Base-by-base conservation (phyloP, 1,139 yeast species). In the Lodderomyces metapsilosis region DNA sequence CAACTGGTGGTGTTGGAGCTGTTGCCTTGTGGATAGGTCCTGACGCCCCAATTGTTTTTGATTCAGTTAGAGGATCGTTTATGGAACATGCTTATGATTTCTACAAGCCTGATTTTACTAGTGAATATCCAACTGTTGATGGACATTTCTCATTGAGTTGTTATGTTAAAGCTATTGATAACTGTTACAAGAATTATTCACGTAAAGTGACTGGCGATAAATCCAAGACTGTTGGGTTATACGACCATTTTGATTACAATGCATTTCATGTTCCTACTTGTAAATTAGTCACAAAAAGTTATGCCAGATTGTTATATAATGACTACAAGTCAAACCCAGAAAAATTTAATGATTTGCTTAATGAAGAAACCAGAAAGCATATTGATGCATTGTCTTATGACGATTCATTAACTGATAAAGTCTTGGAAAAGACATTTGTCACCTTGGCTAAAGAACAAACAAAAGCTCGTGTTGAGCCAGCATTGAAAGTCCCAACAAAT, bases 251-350 rank as follows among this genome's bases (percentile, higher is more conserved):
- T 62, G 97, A 89, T 68, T 94, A 86, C 76, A 84, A 87, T 57
- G 95, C 92, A 38, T 94, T 92, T 91, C 99, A 94, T 67, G 97
- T 91, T 41, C 99, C 99, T 62, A 94, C 95, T 49, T 91, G 98
- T 72, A 94, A 94, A 74, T 78, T 91, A 61, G 98, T 92, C 48
- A 74, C 84, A 58, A 94, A 94, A 73, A 87, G 95, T 20, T 94
- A 82, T 66, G 98, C 96, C 41, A 84, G 98, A 71, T 71, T 94
- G 63, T 68, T 87, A 55, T 94, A 86, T 78, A 85, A 89, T 63
- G 98, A 92, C 69, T 91, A 77, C 76, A 74, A 74, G 58, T 74
- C 82, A 48, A 75, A 87, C 65, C 82, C 94, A 57, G 70, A 62
- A 37, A 59, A 66, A 38, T 84, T 82, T 61, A 83, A 87, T 42